Evolutionary conservation across 2,329 filamentous ascomycete genomes (phyloP).

Genomic region (Paraphaeosphaeria minitans): DNA sequence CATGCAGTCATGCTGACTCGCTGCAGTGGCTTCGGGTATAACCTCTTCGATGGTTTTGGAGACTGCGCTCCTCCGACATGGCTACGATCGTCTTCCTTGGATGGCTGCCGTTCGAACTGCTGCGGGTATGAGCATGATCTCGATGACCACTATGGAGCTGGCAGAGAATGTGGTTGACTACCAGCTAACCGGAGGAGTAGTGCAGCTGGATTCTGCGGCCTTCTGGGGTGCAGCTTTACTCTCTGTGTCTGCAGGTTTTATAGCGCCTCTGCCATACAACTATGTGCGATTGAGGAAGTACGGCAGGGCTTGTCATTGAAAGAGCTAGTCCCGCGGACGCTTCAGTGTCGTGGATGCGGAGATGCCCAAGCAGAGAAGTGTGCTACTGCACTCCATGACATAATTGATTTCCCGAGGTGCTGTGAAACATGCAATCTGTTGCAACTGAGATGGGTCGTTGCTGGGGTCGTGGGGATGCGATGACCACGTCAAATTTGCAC

Average conservation of each 20-base stretch:
- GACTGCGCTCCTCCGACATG: conserved; percentile 56
- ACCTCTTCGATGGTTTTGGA: conserved; percentile 59
- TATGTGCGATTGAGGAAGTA: conserved; percentile 56
- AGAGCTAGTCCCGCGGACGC: too few relatives aligned
- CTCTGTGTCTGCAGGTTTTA: conserved; percentile 52
- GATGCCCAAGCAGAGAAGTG: neutral
- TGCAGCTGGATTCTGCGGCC: conserved; percentile 52
- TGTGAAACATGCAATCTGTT: too few relatives aligned
- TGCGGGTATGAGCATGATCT: conserved; percentile 63
- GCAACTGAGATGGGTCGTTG: too few relatives aligned
- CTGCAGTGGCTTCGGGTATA: conserved; percentile 58
- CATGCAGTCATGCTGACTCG: neutral
- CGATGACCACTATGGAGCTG: conserved; percentile 64
- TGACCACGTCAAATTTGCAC: too few relatives aligned
- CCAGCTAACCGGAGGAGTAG: conserved; percentile 58
- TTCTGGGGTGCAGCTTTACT: conserved; percentile 60
- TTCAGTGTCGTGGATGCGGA: too few relatives aligned
- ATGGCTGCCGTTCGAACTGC: conserved; percentile 56
- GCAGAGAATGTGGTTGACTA: conserved; percentile 63
- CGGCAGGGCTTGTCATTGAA: conserved; percentile 55
- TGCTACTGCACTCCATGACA: too few relatives aligned
- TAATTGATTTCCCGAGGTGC: too few relatives aligned
- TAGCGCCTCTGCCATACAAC: conserved; percentile 61
- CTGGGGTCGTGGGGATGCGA: too few relatives aligned
- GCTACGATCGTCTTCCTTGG: conserved; percentile 57